phyloP scores from a whole-genome alignment of 768 basidiomycete species.

The Pisolithus marmoratus region DNA sequence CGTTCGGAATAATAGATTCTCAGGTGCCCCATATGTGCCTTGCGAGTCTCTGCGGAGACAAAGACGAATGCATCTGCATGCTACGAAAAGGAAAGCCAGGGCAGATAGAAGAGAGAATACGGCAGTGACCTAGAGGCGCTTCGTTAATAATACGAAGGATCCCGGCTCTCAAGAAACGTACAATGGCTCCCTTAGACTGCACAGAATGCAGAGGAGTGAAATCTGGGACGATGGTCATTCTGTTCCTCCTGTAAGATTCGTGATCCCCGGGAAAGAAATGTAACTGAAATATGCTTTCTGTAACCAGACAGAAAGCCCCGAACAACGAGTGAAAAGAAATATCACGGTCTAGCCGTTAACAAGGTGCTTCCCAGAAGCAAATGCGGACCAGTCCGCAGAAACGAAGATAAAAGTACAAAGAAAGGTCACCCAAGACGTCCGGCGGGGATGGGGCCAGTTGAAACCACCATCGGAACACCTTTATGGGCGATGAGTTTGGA shows the following conservation, averaged over 20 bases:
- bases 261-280: not conserved
- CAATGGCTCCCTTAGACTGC: conserved; percentile 12
- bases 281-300: conserved; percentile 3
- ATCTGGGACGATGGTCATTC: conserved; percentile 1
- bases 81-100: conserved; percentile 46
- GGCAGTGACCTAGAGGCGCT: conserved; percentile 34
- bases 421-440: conserved; percentile 6
- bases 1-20: conserved; percentile 63
- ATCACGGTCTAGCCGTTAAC: conserved; percentile 20
- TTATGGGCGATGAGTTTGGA: not conserved
- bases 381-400: conserved; percentile 31
- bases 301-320: conserved; percentile 7
- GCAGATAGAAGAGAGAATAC: conserved; percentile 51
- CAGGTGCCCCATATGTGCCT: conserved; percentile 28
- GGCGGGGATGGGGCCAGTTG: too few species aligned
- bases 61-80: conserved; percentile 43
- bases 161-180: conserved; percentile 9
- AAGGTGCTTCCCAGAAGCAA: conserved; percentile 26
- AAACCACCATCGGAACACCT: not conserved
- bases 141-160: not conserved
- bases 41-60: conserved; percentile 26
- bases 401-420: conserved; percentile 16
- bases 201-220: conserved; percentile 9
- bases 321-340: conserved; percentile 7
- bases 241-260: not conserved